phyloP scores from a whole-genome alignment of 2,329 filamentous ascomycete genomes.

The Ustulina deusta region DNA sequence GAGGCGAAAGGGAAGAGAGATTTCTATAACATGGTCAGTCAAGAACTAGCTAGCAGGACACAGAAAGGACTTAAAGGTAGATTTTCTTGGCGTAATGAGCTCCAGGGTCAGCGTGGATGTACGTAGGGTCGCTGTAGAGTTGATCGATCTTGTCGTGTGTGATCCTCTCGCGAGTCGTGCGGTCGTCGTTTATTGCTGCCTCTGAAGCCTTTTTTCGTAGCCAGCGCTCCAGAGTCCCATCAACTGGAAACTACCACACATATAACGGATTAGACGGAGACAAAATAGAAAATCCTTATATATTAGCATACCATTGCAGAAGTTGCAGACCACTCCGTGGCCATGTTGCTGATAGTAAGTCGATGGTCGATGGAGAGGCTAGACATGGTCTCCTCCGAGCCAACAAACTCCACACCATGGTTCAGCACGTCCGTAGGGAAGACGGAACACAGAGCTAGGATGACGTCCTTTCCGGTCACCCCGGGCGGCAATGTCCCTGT shows the following conservation, averaged over 20 bases:
- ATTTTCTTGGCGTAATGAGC: constrained; percentile 86
- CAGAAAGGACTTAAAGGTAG: too few species aligned
- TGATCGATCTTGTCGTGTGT: constrained; percentile 79
- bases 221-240: constrained; percentile 60
- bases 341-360: constrained; percentile 83
- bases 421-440: constrained; percentile 94
- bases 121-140: constrained; percentile 75
- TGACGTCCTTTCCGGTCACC: constrained; percentile 94
- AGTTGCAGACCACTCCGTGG: constrained; percentile 73
- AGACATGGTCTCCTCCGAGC: constrained; percentile 79
- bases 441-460: constrained; percentile 86
- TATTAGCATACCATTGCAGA: too few species aligned
- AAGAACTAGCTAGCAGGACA: too few species aligned
- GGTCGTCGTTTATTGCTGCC: constrained; percentile 70
- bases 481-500: constrained; percentile 80
- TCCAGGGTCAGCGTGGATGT: constrained; percentile 76
- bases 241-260: constrained; percentile 91
- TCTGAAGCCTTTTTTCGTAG: constrained; percentile 79
- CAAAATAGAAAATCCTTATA: too few species aligned
- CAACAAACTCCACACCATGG: constrained; percentile 89
- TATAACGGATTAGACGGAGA: too few species aligned
- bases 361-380: constrained; percentile 79
- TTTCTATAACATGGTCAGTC: too few species aligned
- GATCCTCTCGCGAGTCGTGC: constrained; percentile 69
- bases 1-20: constrained; percentile 84